phyloP scores from a whole-genome alignment of 2,329 filamentous ascomycete species.

The Akanthomyces lecanii region DNA sequence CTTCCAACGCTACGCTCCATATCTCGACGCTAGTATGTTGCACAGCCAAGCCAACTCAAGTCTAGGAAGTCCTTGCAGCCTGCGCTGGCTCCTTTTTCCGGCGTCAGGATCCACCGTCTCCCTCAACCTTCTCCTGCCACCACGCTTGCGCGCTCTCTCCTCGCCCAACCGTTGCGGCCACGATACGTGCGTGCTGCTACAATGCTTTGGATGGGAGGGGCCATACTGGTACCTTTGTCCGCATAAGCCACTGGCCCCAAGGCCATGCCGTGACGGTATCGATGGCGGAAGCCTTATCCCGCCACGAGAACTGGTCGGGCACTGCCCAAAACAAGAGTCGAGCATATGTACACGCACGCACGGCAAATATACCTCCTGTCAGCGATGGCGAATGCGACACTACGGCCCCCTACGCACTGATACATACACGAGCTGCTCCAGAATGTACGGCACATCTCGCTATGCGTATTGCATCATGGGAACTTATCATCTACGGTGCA shows the following conservation, averaged over 20 bases:
- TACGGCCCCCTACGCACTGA: background rate
- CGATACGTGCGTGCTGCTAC: background rate
- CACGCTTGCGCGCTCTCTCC: background rate
- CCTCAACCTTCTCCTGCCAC: background rate
- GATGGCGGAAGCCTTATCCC: background rate
- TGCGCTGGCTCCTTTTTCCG: background rate
- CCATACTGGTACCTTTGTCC: constrained; percentile 9
- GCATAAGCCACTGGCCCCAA: constrained; percentile 2
- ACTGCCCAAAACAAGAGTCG: background rate
- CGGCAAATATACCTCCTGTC: background rate
- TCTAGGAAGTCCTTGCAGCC: background rate
- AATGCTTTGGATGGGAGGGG: background rate
- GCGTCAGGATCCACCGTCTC: constrained; percentile 1
- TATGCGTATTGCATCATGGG: background rate
- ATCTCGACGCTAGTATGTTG: background rate
- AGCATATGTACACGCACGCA: background rate
- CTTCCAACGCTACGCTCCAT: background rate
- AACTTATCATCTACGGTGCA: background rate
- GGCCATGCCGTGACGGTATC: background rate
- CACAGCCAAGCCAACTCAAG: constrained; percentile 1
- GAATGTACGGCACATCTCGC: background rate
- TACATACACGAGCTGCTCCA: background rate
- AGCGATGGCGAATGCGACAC: background rate
- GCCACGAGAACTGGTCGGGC: constrained; percentile 11
- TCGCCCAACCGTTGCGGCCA: constrained; percentile 11